phyloP scores from a whole-genome alignment of 805 yeast genomes.

The Kurtzmaniella cleridarum region DNA sequence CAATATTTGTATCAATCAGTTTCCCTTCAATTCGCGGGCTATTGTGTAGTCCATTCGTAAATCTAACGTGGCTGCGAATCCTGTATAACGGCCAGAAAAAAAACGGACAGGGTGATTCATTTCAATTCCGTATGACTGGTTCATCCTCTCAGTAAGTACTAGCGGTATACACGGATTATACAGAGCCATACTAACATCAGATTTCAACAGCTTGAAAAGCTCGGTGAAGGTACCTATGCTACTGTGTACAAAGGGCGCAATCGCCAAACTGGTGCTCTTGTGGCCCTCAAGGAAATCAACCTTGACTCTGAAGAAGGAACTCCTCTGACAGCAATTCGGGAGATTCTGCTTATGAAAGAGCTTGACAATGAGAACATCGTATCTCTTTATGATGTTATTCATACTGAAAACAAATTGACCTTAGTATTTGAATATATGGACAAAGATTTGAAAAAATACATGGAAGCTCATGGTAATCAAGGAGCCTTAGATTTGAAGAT shows the following conservation, averaged over 20 bases:
- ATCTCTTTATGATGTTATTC: constrained; percentile 89
- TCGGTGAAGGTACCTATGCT: constrained; percentile 96
- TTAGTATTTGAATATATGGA: constrained; percentile 92
- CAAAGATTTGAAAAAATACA: constrained; percentile 86
- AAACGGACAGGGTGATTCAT: too few relatives aligned
- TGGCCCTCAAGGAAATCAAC: constrained; percentile 91
- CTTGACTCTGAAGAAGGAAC: constrained; percentile 97
- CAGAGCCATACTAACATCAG: constrained; percentile 15
- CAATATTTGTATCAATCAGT: too few relatives aligned
- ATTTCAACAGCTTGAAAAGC: constrained; percentile 63
- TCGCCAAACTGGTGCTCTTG: constrained; percentile 79
- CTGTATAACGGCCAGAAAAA: too few relatives aligned
- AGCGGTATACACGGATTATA: not conserved
- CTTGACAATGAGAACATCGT: constrained; percentile 90
- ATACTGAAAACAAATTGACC: constrained; percentile 92
- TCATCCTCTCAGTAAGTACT: constrained; percentile 40
- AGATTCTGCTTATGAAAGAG: constrained; percentile 92
- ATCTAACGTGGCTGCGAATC: too few relatives aligned
- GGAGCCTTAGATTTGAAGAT: constrained; percentile 71
- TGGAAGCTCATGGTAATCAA: constrained; percentile 78
- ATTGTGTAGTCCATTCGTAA: too few relatives aligned
- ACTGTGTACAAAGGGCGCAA: constrained; percentile 96
- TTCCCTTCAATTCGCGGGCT: too few relatives aligned
- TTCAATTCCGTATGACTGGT: constrained; percentile 26
- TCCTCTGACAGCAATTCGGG: constrained; percentile 96